These are phyloP conservation scores for Rubia tinctorum DNA, from an alignment of 305 asterid species.

Conservation along the genomic window DNA sequence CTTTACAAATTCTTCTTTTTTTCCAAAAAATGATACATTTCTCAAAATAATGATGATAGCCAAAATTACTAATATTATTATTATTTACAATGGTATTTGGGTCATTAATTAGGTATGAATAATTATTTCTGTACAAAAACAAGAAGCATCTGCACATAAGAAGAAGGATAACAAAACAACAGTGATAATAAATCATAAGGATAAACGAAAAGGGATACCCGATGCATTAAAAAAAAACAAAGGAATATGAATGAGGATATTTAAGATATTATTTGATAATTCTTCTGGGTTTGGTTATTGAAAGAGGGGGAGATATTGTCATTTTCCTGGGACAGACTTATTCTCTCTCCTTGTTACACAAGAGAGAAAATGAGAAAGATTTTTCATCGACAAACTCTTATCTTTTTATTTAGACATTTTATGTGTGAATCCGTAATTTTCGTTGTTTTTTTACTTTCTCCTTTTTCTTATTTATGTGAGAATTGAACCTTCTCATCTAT, in stretches of 20 bases:
- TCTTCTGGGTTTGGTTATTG: background rate
- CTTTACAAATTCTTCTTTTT: constrained; percentile 22
- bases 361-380: constrained; percentile 48
- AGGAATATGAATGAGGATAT: background rate
- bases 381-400: constrained; percentile 9
- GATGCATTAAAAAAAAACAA: background rate
- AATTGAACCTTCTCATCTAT: no score
- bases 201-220: constrained; percentile 13
- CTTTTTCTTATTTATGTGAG: no score
- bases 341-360: constrained; percentile 52
- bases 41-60: background rate
- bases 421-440: constrained; percentile 26
- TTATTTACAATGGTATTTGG: constrained; percentile 8
- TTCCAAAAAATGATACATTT: constrained; percentile 13
- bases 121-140: constrained; percentile 9
- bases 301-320: constrained; percentile 11
- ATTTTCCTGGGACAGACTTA: constrained; percentile 34
- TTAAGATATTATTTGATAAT: constrained; percentile 17
- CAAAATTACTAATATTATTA: background rate
- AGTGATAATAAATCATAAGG: constrained; percentile 20
- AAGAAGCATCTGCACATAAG: constrained; percentile 9
- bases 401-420: constrained; percentile 28
- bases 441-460: constrained; percentile 23
- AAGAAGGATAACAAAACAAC: background rate
- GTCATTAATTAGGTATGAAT: background rate